Evolutionary conservation across 768 basidiomycete species (phyloP), one percentile per base, ranked within the genome.

Genomic region (Termitomyces titanicus): DNA sequence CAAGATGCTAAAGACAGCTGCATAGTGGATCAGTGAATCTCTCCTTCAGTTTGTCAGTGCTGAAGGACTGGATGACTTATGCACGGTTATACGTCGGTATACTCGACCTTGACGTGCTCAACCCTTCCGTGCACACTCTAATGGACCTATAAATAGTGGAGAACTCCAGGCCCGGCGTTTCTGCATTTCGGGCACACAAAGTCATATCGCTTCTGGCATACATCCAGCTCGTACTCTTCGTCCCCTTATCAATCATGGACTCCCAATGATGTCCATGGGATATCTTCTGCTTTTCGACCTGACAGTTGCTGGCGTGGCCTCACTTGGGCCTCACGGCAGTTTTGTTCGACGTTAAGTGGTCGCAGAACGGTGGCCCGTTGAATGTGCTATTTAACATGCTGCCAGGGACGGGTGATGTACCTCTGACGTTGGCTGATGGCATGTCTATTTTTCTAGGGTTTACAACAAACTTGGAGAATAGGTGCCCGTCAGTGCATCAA

Each of bases 301-400:
- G 0, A 86, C 94, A 0, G 79, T 98, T 31, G 92, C 29, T 99
- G 96, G 96, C 81, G 96, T 24, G 96, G 96, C 2, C 80, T 97
- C 20, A 98, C n/a, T n/a, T 98, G 96, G 66, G 94, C 95, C 24
- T 93, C 94, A 0, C 95, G 98, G 67, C 95, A 98, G 66, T 98
- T 0, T 79, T 98, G 1, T 98, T 99, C 64, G 94, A 98, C 61
- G 93, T 97, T 5, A 94, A 98, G 67, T 98, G 96, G 95, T 66
- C 65, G 8, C 68, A 64, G 11, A 74, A 74, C 1, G 74, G 73
- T 5, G 72, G 68, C 0, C 82, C 82, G 3, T 71, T 98, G 29
- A 95, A 99, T 63, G 77, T 94, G 0, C 78, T 98, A 7, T 74
- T 98, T 24, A 95, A 99, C 67, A 93, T 97, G 87, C 96, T 96